Evolutionary conservation across 2,329 filamentous ascomycete genomes (phyloP), one percentile per base, ranked within the genome.

Genomic region (Cytospora chrysosperma): DNA sequence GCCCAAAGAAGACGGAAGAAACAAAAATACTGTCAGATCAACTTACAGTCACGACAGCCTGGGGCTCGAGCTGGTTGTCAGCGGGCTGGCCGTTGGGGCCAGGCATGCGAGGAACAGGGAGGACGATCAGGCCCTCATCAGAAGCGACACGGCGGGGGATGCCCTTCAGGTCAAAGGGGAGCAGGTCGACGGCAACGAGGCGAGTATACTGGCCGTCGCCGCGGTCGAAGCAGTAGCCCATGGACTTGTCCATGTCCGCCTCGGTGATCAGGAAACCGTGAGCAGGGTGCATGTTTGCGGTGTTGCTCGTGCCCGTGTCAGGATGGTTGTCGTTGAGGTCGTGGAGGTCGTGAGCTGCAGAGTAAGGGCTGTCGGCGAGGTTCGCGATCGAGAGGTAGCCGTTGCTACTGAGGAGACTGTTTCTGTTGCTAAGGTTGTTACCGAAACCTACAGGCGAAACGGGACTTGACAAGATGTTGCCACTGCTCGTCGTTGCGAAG

Each of bases 131-230:
- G 15, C 80, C 79, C 8, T 69, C 67, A 26, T 72, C 71, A 40
- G 71, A 72, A 12, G 69, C 62, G 70, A 84, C 77, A 1, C 74
- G 61, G 1, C 76, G 68, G 1, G 81, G 79, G 5, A 87, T 74
- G 52, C 79, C 78, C 7, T 72, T 68, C 37, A 81, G 69, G 4
- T 74, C 70, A 15, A 61, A 15, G 0, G 79, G 81, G 13, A 87
- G 72, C 73, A 79, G 75, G 65, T 88, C 85, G 0, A 81, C 84
- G 0, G 83, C 83, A 17, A 87, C 75, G 0, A 88, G 78, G 3
- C 81, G 77, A 6, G 85, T 86, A 64, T 79, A 82, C 54, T 76
- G 73, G 4, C 85, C 85, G 63, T 85, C 79, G 10, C 80, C 80
- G 8, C 85, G 78, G 58, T 82, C 78, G 59, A 82, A 79, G 67